Percentiles rank a stretch among this genome's conserved stretches.
Evolutionary conservation across 169 alveolate species (phyloP).

Genomic region (Babesia gibsoni): DNA sequence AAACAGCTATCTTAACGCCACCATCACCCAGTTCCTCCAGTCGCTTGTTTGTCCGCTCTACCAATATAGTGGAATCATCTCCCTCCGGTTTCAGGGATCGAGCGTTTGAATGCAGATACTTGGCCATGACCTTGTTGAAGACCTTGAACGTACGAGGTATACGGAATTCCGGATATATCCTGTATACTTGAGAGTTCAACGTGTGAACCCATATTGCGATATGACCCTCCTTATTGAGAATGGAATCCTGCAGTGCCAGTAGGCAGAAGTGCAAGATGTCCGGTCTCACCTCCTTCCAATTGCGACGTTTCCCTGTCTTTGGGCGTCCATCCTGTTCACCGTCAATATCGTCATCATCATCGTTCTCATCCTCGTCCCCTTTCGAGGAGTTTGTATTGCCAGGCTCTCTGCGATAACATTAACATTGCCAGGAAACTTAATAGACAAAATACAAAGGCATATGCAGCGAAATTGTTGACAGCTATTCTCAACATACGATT

Average conservation of each 20-base stretch:
- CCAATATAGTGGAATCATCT: conserved; percentile 43
- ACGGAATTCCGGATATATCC: conserved; percentile 67
- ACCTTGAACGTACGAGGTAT: conserved; percentile 73
- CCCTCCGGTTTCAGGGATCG: conserved; percentile 41
- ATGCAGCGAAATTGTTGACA: too few relatives aligned
- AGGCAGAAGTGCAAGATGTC: conserved; percentile 69
- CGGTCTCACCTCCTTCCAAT: conserved; percentile 56
- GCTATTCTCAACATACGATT: too few relatives aligned
- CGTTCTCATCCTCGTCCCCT: neutral
- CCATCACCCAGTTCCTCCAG: conserved; percentile 34
- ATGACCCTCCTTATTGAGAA: conserved; percentile 67
- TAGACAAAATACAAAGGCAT: too few relatives aligned
- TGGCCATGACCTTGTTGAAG: conserved; percentile 72
- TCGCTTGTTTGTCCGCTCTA: conserved; percentile 23
- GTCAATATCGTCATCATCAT: neutral
- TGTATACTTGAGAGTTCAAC: conserved; percentile 48
- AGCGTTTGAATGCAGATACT: conserved; percentile 43
- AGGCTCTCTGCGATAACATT: conserved; percentile 1
- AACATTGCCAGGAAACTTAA: too few relatives aligned
- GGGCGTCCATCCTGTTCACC: neutral
- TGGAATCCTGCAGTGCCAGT: conserved; percentile 68
- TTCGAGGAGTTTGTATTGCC: neutral
- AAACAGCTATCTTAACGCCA: conserved; percentile 32
- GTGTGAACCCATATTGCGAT: conserved; percentile 69
- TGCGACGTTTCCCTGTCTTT: conserved; percentile 11